Percentiles rank a stretch among this genome's conserved stretches.
Evolutionary conservation across 2,329 filamentous ascomycete genomes (phyloP).

Genomic region (Cladophialophora chaetospira): DNA sequence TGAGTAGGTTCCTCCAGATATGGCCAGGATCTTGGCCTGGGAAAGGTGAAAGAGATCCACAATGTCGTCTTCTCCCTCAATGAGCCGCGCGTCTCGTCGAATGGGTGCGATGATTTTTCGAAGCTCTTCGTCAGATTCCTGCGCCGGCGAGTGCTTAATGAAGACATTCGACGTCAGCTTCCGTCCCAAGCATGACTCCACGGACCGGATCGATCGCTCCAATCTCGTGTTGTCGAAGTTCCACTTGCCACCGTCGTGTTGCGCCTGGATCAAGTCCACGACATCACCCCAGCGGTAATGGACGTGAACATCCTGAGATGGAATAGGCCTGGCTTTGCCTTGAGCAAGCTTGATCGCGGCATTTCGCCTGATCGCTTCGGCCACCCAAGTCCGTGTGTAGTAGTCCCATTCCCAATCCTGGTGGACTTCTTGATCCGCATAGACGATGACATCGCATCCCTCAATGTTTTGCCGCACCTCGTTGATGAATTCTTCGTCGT

Average conservation of each 20-base stretch:
- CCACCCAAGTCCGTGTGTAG: neutral
- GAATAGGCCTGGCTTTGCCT: neutral
- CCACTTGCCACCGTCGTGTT: conserved; percentile 3
- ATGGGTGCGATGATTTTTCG: conserved; percentile 2
- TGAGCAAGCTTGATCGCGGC: neutral
- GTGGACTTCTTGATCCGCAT: conserved; percentile 1
- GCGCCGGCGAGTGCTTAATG: neutral
- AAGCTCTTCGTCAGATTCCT: conserved; percentile 1
- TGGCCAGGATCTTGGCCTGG: conserved; percentile 2
- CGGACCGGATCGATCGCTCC: neutral
- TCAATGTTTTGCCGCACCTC: neutral
- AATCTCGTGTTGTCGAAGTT: conserved; percentile 1
- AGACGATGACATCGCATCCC: neutral
- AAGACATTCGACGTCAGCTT: conserved; percentile 2
- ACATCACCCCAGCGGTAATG: conserved; percentile 4
- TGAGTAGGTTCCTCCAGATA: neutral
- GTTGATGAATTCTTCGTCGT: neutral
- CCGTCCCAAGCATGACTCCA: neutral
- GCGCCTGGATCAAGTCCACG: neutral
- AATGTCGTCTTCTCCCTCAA: conserved; percentile 9
- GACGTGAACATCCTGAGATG: neutral
- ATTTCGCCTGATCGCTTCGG: neutral
- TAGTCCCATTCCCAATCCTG: conserved; percentile 4
- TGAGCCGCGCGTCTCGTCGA: neutral
- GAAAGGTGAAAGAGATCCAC: conserved; percentile 5